phyloP scores from a whole-genome alignment of 2,329 filamentous ascomycete genomes.

The Magnaporthiopsis rhizophila region DNA sequence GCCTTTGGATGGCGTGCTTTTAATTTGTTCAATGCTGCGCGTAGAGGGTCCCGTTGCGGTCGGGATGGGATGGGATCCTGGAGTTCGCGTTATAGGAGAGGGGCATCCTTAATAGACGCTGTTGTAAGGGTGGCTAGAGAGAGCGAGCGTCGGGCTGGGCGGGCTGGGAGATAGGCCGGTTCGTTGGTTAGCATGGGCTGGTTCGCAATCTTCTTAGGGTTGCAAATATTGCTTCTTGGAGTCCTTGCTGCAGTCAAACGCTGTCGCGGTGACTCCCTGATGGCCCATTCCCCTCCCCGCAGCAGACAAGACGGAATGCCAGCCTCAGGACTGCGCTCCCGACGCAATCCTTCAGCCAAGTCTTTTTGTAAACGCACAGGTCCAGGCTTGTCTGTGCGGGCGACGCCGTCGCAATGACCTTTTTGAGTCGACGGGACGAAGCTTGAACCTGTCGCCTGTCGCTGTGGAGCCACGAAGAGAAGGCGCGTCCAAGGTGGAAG shows the following conservation, averaged over 20 bases:
- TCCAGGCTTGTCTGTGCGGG: neutral
- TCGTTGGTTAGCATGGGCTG: neutral
- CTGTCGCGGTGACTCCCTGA: neutral
- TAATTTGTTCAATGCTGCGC: conserved; percentile 5
- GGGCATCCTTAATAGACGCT: neutral
- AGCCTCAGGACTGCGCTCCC: neutral
- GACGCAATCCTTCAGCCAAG: no score
- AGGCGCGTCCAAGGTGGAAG: neutral
- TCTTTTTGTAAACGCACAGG: neutral
- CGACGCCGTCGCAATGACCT: neutral
- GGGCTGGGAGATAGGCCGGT: no score
- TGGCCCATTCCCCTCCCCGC: neutral
- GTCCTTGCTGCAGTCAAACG: neutral
- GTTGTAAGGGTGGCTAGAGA: neutral
- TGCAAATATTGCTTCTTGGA: neutral
- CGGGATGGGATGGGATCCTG: conserved; percentile 3
- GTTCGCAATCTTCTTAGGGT: neutral
- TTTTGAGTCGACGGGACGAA: no score
- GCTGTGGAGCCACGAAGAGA: neutral
- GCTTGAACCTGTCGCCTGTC: no score
- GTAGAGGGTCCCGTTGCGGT: neutral
- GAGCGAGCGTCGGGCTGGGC: neutral
- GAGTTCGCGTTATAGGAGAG: neutral
- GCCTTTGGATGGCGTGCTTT: neutral
- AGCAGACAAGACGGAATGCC: neutral